These are phyloP conservation scores for Buddleja alternifolia DNA, from an alignment of 257 asterid species.

Conservation along the genomic window DNA sequence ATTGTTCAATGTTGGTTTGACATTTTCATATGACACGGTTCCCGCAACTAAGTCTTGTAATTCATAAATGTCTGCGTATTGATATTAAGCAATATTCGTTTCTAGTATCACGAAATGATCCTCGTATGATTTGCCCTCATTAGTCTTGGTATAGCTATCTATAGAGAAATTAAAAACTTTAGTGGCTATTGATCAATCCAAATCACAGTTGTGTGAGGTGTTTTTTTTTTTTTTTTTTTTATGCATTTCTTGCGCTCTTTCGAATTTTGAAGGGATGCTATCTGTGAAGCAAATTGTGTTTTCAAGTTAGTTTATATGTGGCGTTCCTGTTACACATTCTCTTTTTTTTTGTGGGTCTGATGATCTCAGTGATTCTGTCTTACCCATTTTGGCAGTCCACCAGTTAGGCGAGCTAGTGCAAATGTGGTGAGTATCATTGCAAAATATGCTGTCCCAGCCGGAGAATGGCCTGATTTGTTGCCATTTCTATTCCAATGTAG, in stretches of 20 bases:
- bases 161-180: background rate
- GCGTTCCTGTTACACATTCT: background rate
- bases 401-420: slow-evolving; percentile 95
- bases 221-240: no score
- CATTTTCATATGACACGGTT: background rate
- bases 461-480: slow-evolving; percentile 97
- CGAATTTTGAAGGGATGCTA: background rate
- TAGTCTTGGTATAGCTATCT: background rate
- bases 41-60: background rate
- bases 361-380: slow-evolving; percentile 24
- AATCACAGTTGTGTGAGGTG: background rate
- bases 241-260: background rate
- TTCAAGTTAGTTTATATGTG: background rate
- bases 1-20: background rate
- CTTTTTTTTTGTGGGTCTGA: slow-evolving; percentile 2
- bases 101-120: slow-evolving; percentile 3
- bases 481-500: slow-evolving; percentile 96
- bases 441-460: slow-evolving; percentile 93
- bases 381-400: slow-evolving; percentile 63
- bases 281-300: slow-evolving; percentile 14
- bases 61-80: background rate
- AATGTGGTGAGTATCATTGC: slow-evolving; percentile 96
- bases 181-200: background rate
- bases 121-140: background rate
- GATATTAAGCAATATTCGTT: background rate